Evolutionary conservation across 2,329 filamentous ascomycete genomes (phyloP), one percentile per base, ranked within the genome.

Genomic region (Alternaria solani): DNA sequence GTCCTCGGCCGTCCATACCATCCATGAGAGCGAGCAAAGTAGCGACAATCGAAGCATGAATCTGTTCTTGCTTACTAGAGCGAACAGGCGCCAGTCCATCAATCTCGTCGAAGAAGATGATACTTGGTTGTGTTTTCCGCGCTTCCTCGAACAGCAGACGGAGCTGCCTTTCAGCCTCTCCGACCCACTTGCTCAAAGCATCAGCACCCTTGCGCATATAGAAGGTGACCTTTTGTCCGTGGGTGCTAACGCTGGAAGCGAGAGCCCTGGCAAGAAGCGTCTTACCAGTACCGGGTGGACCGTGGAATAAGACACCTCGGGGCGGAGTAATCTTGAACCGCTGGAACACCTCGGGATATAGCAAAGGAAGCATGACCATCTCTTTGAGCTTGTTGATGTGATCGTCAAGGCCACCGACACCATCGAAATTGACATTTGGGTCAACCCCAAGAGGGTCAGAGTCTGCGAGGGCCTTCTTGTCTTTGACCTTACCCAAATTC

Each of bases 131-230:
- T 1, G 91, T 98, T 77, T 93, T 95, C 63, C 94, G 87, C 16
- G 95, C 95, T 79, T 99, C 95, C 71, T 98, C 95, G 66, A 99
- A 99, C 5, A 99, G 85, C 58, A 98, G 82, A 46, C 95, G 89
- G 55, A 99, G 87, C 76, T 99, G 95, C 79, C 94, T 91, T 80
- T 99, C 95, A 9, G 96, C 95, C 80, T 99, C 95, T 75, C 95
- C 95, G 53, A 99, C 95, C 95, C 95, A 99, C 80, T 99, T 99
- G 79, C 94, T 97, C 63, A 99, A 83, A 16, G 94, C 94, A 85
- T 99, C 95, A 25, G 95, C 96, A 75, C 95, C 96, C 80, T 99
- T 99, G 62, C 95, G 91, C 95, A 99, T 99, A 80, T 98, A 99
- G 72, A 99, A 99, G 0, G 94, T 98, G 65, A 99, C 95, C 77